Base-by-base conservation (phyloP, 495 filamentous ascomycete species). In the Xylaria grammica region DNA sequence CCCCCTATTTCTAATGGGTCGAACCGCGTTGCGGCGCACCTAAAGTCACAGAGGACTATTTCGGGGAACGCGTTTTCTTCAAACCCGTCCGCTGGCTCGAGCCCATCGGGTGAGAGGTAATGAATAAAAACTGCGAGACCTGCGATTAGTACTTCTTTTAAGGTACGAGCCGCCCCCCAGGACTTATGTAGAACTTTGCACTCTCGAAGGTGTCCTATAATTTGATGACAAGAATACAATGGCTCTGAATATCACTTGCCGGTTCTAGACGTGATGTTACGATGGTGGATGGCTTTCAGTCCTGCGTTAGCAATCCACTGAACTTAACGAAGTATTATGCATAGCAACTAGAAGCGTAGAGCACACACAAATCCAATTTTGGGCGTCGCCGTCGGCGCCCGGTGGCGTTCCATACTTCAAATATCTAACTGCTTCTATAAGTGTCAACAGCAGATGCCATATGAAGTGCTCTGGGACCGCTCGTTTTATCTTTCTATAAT, bases 41-140 rank as follows among this genome's bases (percentile, higher is more conserved):
- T 30, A 24, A 54, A 54, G 30, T 54, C 51, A 15, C 51, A 29
- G 3, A 54, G n/a, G 3, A 54, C 27, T 24, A 54, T 2, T 24
- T 54, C 51, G 2, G 51, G 51, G 51, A 54, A 54, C 29, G 51
- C 51, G 24, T 54, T 54, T 36, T 34, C 51, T 22, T 54, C 51
- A 17, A 54, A 54, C 17, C 51, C 51, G 20, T 34, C 29, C 0
- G 32, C 51, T 3, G 51, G 51, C 4, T 54, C 51, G n/a, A 4
- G n/a, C 1, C 22, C 51, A 1, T 32, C 51, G 3, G 10, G 30
- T 8, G 51, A 30, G 19, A 4, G 51, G 24, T 54, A 54, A 15
- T 54, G 51, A 54, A 54, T 7, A 10, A 54, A 54, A 17, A 54
- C 51, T 54, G 30, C n/a, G n/a, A 34, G 51, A 24, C n/a, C 30